Base-by-base conservation (phyloP, 2,329 filamentous ascomycete species). In the Sporothrix humicola region DNA sequence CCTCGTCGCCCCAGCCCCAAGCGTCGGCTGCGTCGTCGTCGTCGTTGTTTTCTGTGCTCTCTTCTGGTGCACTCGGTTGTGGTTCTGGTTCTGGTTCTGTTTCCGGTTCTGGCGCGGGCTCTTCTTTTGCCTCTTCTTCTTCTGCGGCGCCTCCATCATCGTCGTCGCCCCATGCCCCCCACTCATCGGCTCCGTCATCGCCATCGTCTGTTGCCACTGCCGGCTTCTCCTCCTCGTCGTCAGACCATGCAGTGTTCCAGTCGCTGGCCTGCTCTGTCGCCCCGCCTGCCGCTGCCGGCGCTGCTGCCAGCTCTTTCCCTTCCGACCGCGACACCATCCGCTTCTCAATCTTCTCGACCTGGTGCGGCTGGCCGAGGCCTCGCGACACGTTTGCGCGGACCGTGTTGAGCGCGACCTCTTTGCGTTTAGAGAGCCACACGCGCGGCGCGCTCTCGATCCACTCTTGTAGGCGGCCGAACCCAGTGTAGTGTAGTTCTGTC, bases 1-100 rank as follows among this genome's bases (percentile, higher is more conserved):
- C 92, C 42, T 95, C 86, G 42, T 89, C 93, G n/a, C 89, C 93
- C 93, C 93, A 97, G 48, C 93, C 93, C 92, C 93, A 96, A 44
- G 93, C 93, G 75, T 93, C 93, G 15, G 84, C 86, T 4, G 82
- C 82, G 26, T 88, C 86, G 15, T 87, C 84, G 0, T 84, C 83
- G 0, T 81, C 73, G 58, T 44, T 70, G 20, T 42, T 44, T 52
- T 48, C 37, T 42, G 26, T 17, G 9, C n/a, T 9, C 15, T 59
- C 54, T 20, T 31, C 80, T n/a, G 65, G n/a, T 66, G 31, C 48
- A 1, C 75, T 75, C 7, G 70, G 2, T 26, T 75, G 69, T 63
- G 72, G 2, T 13, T 78, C 66, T 70, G 72, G 69, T 48, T 78
- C 70, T 63, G 72, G 2, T 13, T 78, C 66, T 70, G 72, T 69